A percentile compares a stretch with the other conserved stretches of the same genome.
Evolutionary conservation across 2,329 filamentous ascomycete genomes (phyloP).

Genomic region (Pseudopyricularia cyperi): DNA sequence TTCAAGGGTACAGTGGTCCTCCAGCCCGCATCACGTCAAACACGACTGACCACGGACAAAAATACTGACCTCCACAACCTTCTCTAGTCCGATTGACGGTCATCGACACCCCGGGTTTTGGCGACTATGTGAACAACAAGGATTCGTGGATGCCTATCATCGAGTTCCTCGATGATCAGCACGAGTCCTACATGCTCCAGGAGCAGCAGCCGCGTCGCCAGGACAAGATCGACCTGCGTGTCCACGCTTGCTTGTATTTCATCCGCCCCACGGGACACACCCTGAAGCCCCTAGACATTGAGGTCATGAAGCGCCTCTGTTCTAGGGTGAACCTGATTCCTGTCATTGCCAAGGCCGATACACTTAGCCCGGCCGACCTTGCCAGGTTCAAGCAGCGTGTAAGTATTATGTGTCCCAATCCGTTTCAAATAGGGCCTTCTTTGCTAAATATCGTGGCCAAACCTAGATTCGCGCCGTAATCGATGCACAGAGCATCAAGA

Average conservation of each 20-base stretch:
- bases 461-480: slow-evolving; percentile 81
- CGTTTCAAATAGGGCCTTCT: no score
- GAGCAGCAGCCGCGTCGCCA: slow-evolving; percentile 96
- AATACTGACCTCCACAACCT: background rate
- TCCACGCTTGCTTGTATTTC: slow-evolving; percentile 97
- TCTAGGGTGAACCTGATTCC: slow-evolving; percentile 97
- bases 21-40: background rate
- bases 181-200: slow-evolving; percentile 99
- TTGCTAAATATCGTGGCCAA: background rate
- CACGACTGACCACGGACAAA: background rate
- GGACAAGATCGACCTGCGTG: slow-evolving; percentile 98
- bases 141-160: slow-evolving; percentile 99
- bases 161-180: slow-evolving; percentile 99
- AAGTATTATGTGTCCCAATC: no score
- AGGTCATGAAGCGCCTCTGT: slow-evolving; percentile 99
- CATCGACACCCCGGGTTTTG: slow-evolving; percentile 97
- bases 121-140: slow-evolving; percentile 99
- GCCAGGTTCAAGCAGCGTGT: slow-evolving; percentile 92
- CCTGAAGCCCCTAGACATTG: slow-evolving; percentile 95
- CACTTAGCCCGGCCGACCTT: slow-evolving; percentile 82
- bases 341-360: slow-evolving; percentile 97
- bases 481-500: slow-evolving; percentile 98
- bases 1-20: slow-evolving; percentile 69
- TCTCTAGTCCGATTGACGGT: slow-evolving; percentile 83
- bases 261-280: slow-evolving; percentile 98